Conservation (phyloP, 768 basidiomycete species). For the Podaxis sp. region DNA sequence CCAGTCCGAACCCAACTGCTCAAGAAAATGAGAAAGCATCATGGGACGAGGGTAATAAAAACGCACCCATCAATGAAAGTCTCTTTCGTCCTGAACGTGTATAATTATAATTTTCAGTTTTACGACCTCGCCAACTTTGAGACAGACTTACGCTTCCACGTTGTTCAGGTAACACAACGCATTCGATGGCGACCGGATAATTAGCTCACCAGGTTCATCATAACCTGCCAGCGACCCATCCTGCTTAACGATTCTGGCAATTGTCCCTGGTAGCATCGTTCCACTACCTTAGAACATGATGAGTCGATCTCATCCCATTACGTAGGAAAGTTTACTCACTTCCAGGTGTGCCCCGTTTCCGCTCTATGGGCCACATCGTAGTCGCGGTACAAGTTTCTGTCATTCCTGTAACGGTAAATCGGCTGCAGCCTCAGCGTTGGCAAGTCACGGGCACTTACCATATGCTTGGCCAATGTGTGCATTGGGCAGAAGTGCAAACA, state of each 20-base stretch:
- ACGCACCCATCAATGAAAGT: constrained; percentile 64
- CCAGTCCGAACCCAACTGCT: constrained; percentile 65
- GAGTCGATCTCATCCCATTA: neutral
- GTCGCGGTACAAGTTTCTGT: constrained; percentile 59
- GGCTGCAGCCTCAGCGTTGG: neutral
- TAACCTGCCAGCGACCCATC: constrained; percentile 54
- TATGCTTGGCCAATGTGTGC: constrained; percentile 57
- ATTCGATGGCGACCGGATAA: constrained; percentile 48
- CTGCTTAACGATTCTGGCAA: constrained; percentile 48
- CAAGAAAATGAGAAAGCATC: neutral
- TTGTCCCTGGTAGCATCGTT: constrained; percentile 48
- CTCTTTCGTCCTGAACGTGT: constrained; percentile 51
- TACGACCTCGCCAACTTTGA: neutral
- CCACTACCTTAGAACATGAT: constrained; percentile 38
- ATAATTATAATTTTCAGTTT: neutral
- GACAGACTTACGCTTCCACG: constrained; percentile 48
- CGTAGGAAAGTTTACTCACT: constrained; percentile 24
- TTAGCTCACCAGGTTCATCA: constrained; percentile 59
- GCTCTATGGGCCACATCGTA: constrained; percentile 42
- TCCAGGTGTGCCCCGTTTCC: constrained; percentile 48
- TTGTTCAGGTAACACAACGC: constrained; percentile 58
- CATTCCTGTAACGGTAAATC: constrained; percentile 42
- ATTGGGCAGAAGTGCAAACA: constrained; percentile 46
- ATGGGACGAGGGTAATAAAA: neutral
- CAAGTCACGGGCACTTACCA: constrained; percentile 27